Base-by-base conservation (phyloP, 352 stramenopile genomes). In the Phytophthora quininea region DNA sequence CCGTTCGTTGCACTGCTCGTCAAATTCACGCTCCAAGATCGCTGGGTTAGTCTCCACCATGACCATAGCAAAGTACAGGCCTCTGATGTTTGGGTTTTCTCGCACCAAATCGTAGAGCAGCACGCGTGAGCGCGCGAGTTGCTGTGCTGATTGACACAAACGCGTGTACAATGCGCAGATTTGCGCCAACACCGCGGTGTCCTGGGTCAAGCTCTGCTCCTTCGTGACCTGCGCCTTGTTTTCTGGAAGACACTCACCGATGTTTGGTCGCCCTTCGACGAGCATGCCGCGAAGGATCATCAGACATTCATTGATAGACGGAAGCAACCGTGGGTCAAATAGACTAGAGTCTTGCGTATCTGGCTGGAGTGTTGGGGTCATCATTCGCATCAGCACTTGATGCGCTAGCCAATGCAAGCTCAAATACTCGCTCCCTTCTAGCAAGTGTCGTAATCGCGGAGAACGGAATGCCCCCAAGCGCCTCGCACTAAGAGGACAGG, bases 51-150 rank as follows among this genome's bases (percentile, higher is more conserved):
- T 64, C 30, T 82, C 69, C 7, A 84, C 29, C 50, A 89, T 83
- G 0, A 50, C 54, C 50, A 67, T 62, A 7, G 74, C 57, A 3
- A 79, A 83, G 47, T 77, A 83, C 6, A 90, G 30, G 0, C 79
- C 81, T 42, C 70, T 72, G 29, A 90, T 82, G 46, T 78, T 73
- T 1, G 67, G 54, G 52, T 85, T 79, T 7, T 49, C 54, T 27
- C 71, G 58, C 15, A 88, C 9, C 9, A 90, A 14, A 31, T 90
- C 77, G 24, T 84, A 80, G 1, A 87, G 49, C 47, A 90, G 42
- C 40, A 86, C 73, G 1, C 76, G 76, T 3, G 71, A 69, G 7
- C 75, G 37, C 42, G 52, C 30, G 12, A 69, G 35, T 35, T 77
- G 69, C 8, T 54, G 49, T 6, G 67, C 63, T 0, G 58, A 56